Percentiles rank a stretch among this genome's conserved stretches.
Evolutionary conservation across 2,329 filamentous ascomycete genomes (phyloP).

Genomic region (Aspergillus japonicus): DNA sequence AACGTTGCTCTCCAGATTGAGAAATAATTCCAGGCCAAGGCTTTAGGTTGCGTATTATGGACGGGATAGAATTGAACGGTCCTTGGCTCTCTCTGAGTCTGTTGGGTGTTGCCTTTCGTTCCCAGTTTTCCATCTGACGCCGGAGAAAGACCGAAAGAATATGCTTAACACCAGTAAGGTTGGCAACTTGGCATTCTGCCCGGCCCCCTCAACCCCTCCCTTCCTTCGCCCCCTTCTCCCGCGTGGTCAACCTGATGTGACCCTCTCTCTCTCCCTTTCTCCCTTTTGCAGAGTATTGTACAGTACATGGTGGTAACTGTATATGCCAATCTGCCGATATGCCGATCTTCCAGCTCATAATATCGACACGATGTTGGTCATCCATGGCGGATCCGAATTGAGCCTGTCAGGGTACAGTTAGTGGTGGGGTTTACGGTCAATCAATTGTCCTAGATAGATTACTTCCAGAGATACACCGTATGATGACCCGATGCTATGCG

Average conservation of each 20-base stretch:
- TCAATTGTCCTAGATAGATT: neutral
- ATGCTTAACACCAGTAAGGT: conserved; percentile 43
- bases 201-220: conserved; percentile 10
- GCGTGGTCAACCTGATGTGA: neutral
- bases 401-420: neutral
- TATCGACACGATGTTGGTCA: neutral
- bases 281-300: neutral
- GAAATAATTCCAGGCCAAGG: neutral
- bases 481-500: neutral
- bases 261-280: neutral
- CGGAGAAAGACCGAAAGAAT: conserved; percentile 30
- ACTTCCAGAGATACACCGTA: neutral
- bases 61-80: neutral
- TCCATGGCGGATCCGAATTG: neutral
- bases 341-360: neutral
- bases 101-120: neutral
- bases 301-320: too few relatives aligned
- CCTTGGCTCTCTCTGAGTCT: too few relatives aligned
- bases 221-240: neutral
- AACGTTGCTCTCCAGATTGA: neutral
- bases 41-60: neutral
- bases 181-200: conserved; percentile 30
- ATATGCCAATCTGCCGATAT: neutral
- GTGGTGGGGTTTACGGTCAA: neutral
- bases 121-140: conserved; percentile 19